phyloP scores from a whole-genome alignment of 2,329 filamentous ascomycete genomes.

The Phialophora macrospora region DNA sequence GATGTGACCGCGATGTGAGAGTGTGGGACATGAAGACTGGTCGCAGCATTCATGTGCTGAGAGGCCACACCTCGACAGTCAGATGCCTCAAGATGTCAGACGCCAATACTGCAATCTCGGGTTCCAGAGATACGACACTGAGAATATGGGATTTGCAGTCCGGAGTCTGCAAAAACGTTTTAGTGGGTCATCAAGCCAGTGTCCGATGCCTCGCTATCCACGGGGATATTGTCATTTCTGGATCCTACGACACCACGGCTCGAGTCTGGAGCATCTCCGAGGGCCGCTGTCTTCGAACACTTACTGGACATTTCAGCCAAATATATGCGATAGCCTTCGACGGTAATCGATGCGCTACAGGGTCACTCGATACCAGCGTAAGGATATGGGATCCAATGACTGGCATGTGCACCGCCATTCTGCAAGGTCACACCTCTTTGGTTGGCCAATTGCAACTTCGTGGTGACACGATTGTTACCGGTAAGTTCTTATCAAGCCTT shows the following conservation, averaged over 20 bases:
- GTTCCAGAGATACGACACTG: constrained; percentile 90
- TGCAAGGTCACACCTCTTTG: constrained; percentile 95
- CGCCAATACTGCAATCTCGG: constrained; percentile 89
- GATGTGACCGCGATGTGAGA: constrained; percentile 92
- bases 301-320: constrained; percentile 95
- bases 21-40: constrained; percentile 96
- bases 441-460: constrained; percentile 97
- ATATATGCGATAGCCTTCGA: constrained; percentile 99
- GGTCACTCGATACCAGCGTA: constrained; percentile 94
- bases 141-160: constrained; percentile 92
- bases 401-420: constrained; percentile 84
- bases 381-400: constrained; percentile 93
- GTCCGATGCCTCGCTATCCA: constrained; percentile 95
- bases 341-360: constrained; percentile 88
- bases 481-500: constrained; percentile 2
- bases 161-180: constrained; percentile 85
- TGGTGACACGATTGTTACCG: constrained; percentile 87
- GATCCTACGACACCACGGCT: constrained; percentile 95
- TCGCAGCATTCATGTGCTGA: constrained; percentile 77
- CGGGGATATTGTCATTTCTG: constrained; percentile 95
- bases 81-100: constrained; percentile 98
- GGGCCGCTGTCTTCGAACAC: constrained; percentile 85
- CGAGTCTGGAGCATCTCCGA: constrained; percentile 98
- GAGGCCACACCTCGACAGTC: constrained; percentile 95
- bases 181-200: constrained; percentile 93